These are phyloP conservation scores for Lagenidium sp. DNA, from an alignment of 352 stramenopile genomes.

Conservation along the genomic window DNA sequence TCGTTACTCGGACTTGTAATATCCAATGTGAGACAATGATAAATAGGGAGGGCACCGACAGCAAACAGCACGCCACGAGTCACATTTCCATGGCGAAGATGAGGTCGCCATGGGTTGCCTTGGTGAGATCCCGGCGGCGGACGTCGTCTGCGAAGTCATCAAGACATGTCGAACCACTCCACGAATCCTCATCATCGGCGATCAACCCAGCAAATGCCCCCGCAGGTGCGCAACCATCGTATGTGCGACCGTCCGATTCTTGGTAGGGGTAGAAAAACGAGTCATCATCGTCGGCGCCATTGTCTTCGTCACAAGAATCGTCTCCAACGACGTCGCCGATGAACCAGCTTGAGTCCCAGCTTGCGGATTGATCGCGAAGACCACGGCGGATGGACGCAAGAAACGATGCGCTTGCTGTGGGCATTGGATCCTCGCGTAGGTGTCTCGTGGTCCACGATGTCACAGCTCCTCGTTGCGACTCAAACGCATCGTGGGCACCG, in stretches of 20 bases:
- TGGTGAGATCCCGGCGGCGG: neutral
- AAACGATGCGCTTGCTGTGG: slow-evolving; percentile 5
- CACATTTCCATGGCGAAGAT: slow-evolving; percentile 16
- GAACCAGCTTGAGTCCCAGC: slow-evolving; percentile 14
- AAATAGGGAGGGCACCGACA: too few species aligned
- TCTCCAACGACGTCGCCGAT: slow-evolving; percentile 11
- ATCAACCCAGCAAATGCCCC: slow-evolving; percentile 7
- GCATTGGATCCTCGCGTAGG: neutral
- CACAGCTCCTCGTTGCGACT: neutral
- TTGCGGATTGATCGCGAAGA: slow-evolving; percentile 9
- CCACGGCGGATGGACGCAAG: slow-evolving; percentile 9
- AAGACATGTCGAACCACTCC: too few species aligned
- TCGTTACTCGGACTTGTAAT: neutral
- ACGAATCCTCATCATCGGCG: neutral
- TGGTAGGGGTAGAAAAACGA: slow-evolving; percentile 7
- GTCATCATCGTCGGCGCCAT: slow-evolving; percentile 7
- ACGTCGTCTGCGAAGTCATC: too few species aligned
- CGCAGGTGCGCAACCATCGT: slow-evolving; percentile 3
- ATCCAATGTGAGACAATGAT: too few species aligned
- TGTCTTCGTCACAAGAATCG: slow-evolving; percentile 2
- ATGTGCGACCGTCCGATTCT: neutral
- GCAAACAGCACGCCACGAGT: neutral
- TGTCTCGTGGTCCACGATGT: neutral
- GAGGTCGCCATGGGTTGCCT: slow-evolving; percentile 1
- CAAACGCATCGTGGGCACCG: neutral